Conservation (phyloP, 176 grass and related monocot species). For the Oryza coarctata region DNA sequence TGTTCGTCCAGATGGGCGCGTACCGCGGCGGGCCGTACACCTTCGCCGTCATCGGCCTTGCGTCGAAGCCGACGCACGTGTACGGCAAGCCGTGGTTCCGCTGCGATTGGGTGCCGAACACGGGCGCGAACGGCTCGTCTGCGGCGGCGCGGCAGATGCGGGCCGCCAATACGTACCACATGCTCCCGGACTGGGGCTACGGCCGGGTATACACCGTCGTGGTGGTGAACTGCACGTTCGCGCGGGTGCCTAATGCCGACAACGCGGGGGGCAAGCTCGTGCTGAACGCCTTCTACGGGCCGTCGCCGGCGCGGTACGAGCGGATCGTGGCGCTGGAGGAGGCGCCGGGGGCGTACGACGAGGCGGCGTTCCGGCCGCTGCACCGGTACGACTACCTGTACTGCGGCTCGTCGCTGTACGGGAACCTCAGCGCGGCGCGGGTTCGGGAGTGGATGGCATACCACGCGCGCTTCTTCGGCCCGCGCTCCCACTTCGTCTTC, state of each 20-base stretch:
- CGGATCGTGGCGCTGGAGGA: slow-evolving; percentile 75
- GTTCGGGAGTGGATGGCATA: slow-evolving; percentile 96
- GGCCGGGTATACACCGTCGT: slow-evolving; percentile 94
- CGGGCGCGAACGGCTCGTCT: background rate
- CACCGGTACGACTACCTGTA: slow-evolving; percentile 87
- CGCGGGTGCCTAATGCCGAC: slow-evolving; percentile 60
- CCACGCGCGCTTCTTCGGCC: slow-evolving; percentile 83
- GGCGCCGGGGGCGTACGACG: slow-evolving; percentile 56
- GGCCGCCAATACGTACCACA: slow-evolving; percentile 70
- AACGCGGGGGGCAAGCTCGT: slow-evolving; percentile 60
- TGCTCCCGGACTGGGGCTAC: slow-evolving; percentile 99
- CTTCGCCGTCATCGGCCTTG: slow-evolving; percentile 74
- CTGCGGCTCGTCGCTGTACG: slow-evolving; percentile 89
- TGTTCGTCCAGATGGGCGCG: slow-evolving; percentile 90
- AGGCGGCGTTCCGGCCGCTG: slow-evolving; percentile 51
- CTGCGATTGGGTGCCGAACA: slow-evolving; percentile 66
- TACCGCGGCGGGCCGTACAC: slow-evolving; percentile 84
- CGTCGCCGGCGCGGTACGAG: slow-evolving; percentile 42
- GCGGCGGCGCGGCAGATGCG: slow-evolving; percentile 16
- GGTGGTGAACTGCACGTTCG: slow-evolving; percentile 96
- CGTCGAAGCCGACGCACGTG: slow-evolving; percentile 85
- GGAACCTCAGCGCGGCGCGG: slow-evolving; percentile 58
- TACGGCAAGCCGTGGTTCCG: slow-evolving; percentile 79
- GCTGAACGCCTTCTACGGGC: slow-evolving; percentile 74
- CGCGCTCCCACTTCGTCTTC: slow-evolving; percentile 84